These are phyloP conservation scores for Rutstroemia sp. DNA, from an alignment of 2,329 filamentous ascomycete species.

Conservation along the genomic window DNA sequence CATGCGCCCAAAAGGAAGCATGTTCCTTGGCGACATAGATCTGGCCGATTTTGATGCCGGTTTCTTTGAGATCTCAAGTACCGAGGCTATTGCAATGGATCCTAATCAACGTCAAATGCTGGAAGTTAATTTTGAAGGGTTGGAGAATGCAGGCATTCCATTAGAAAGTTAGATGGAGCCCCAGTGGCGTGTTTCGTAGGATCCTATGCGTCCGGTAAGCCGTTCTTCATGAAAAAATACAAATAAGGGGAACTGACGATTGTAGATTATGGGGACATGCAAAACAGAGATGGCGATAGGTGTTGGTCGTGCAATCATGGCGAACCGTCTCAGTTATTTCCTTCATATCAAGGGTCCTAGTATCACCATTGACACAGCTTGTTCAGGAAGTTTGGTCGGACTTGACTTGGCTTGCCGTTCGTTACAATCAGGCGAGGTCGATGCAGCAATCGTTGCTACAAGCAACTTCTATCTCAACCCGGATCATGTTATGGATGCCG, in stretches of 20 bases:
- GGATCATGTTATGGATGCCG: neutral
- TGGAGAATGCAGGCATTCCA: conserved; percentile 29
- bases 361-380: conserved; percentile 51
- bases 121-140: conserved; percentile 57
- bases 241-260: neutral
- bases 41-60: conserved; percentile 31
- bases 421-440: conserved; percentile 31
- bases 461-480: conserved; percentile 16
- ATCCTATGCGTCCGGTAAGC: conserved; percentile 13
- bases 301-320: conserved; percentile 28
- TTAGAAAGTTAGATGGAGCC: conserved; percentile 11
- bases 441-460: conserved; percentile 23
- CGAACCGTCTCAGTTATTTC: conserved; percentile 45
- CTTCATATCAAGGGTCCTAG: conserved; percentile 50
- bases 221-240: neutral
- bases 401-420: conserved; percentile 35
- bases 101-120: conserved; percentile 35
- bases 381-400: conserved; percentile 47
- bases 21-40: conserved; percentile 40
- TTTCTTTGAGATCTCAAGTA: conserved; percentile 33
- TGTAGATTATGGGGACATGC: conserved; percentile 15
- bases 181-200: conserved; percentile 13
- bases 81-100: conserved; percentile 33
- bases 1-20: conserved; percentile 66
- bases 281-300: conserved; percentile 12